Percentiles rank a stretch among this genome's conserved stretches.
Conservation (phyloP, 1,284 basidiomycete species). For the Neolentinus lepideus region DNA sequence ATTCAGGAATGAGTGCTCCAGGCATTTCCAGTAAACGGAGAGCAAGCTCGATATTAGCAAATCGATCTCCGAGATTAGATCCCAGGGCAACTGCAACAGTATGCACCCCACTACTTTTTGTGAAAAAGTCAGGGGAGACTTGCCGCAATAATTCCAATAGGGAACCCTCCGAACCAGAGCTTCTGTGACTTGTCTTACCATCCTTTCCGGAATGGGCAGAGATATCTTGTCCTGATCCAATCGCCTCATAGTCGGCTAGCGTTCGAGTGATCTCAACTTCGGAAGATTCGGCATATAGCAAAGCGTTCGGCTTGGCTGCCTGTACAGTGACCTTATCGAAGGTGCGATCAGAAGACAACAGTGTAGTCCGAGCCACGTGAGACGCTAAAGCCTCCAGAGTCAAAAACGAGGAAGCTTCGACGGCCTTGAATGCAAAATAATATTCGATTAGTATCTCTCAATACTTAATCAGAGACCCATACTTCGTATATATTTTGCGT, state of each 20-base stretch:
- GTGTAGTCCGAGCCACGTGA: slow-evolving; percentile 40
- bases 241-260: slow-evolving; percentile 22
- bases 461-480: slow-evolving; percentile 12
- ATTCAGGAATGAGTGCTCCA: slow-evolving; percentile 14
- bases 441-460: not conserved
- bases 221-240: too few relatives aligned
- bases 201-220: too few relatives aligned
- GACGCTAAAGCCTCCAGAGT: slow-evolving; percentile 76
- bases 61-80: slow-evolving; percentile 86
- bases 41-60: slow-evolving; percentile 78
- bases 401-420: slow-evolving; percentile 44
- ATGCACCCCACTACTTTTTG: not conserved
- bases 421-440: slow-evolving; percentile 21
- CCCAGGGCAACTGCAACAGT: slow-evolving; percentile 75
- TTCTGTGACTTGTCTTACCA: too few relatives aligned
- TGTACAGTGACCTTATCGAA: slow-evolving; percentile 43
- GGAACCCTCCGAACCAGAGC: too few relatives aligned
- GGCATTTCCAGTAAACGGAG: slow-evolving; percentile 52
- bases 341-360: slow-evolving; percentile 18
- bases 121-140: not conserved
- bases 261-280: slow-evolving; percentile 53
- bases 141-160: not conserved
- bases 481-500: slow-evolving; percentile 34
- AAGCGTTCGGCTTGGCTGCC: slow-evolving; percentile 73
- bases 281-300: slow-evolving; percentile 63